phyloP scores from a whole-genome alignment of 257 asterid genomes.

The Primulina huaijiensis region DNA sequence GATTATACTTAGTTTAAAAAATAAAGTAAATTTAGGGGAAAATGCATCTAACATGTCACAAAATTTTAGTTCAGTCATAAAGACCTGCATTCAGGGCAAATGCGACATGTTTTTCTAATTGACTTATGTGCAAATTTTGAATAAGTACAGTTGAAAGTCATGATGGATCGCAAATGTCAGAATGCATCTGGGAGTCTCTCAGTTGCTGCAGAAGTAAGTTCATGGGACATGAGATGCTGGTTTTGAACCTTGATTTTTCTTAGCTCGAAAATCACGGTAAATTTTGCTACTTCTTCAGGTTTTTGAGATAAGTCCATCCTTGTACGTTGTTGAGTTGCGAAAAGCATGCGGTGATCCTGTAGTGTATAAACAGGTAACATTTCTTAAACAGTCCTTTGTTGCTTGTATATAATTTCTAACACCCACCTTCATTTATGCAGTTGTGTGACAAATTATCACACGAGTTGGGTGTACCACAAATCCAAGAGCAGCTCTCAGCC shows the following conservation, averaged over 20 bases:
- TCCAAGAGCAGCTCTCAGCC: slow-evolving; percentile 40
- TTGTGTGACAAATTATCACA: slow-evolving; percentile 68
- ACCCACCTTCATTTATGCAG: slow-evolving; percentile 38
- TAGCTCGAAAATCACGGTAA: background rate
- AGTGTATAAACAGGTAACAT: slow-evolving; percentile 69
- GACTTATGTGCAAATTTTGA: background rate
- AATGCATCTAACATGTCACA: background rate
- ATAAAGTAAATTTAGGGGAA: background rate
- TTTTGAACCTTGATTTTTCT: background rate
- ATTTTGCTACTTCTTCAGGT: slow-evolving; percentile 46
- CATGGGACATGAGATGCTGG: slow-evolving; percentile 2
- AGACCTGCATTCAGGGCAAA: background rate
- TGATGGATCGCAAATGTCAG: slow-evolving; percentile 51
- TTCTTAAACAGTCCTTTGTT: background rate
- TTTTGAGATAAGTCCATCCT: slow-evolving; percentile 77
- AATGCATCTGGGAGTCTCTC: slow-evolving; percentile 55
- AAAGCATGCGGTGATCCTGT: slow-evolving; percentile 68
- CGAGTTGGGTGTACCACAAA: slow-evolving; percentile 71
- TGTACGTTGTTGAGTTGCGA: slow-evolving; percentile 76
- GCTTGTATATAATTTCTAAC: background rate
- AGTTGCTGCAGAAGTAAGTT: slow-evolving; percentile 74
- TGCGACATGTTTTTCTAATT: background rate
- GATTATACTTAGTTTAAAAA: background rate
- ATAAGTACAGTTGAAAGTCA: slow-evolving; percentile 60
- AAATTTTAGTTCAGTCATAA: background rate